These are phyloP conservation scores for Primulina tabacum DNA, from an alignment of 257 asterid genomes.

Conservation along the genomic window DNA sequence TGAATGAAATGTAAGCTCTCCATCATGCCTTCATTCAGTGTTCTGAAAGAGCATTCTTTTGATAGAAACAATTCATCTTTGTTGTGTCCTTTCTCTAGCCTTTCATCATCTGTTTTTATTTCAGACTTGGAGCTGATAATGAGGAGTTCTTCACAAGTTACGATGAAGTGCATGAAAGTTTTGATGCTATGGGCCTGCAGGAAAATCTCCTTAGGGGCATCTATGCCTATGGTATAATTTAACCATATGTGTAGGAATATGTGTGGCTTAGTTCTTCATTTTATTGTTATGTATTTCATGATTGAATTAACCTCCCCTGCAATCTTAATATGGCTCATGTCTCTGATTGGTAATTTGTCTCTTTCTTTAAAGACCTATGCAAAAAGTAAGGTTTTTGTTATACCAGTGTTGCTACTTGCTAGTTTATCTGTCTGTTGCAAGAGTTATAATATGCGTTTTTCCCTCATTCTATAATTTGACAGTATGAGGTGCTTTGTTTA, in stretches of 20 bases:
- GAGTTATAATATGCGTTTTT: neutral
- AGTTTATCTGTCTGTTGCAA: neutral
- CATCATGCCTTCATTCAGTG: neutral
- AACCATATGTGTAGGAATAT: neutral
- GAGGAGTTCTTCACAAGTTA: constrained; percentile 57
- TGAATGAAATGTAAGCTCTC: constrained; percentile 48
- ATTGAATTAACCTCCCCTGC: neutral
- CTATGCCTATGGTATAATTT: constrained; percentile 51
- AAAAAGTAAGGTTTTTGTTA: neutral
- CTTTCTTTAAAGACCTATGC: neutral
- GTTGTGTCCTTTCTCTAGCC: neutral
- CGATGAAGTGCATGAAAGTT: constrained; percentile 53
- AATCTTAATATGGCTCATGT: neutral
- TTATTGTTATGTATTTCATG: neutral
- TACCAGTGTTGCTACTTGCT: neutral
- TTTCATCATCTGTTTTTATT: constrained; percentile 2
- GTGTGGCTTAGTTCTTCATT: neutral
- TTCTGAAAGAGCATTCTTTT: neutral
- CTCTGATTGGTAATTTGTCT: neutral
- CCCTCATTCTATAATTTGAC: no score
- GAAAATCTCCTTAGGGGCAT: constrained; percentile 63
- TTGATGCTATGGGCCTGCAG: constrained; percentile 53
- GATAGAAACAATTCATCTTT: neutral
- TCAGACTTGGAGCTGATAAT: constrained; percentile 47
- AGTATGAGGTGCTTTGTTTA: neutral